Evolutionary conservation across 371 early-diverging fungal genomes (phyloP).

Genomic region (Rhizopus delemar): DNA sequence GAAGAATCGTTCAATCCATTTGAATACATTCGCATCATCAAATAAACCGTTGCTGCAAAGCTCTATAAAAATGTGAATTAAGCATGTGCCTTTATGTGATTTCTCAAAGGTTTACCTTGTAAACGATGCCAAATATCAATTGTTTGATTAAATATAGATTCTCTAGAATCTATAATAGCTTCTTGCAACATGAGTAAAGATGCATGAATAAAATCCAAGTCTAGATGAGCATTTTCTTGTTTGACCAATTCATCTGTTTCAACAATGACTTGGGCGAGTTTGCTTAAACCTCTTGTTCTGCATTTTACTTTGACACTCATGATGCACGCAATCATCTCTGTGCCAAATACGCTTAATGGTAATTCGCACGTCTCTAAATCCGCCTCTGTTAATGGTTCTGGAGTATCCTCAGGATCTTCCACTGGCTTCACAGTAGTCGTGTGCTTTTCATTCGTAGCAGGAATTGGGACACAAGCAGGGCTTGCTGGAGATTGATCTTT

Average conservation of each 20-base stretch:
- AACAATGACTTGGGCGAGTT: slow-evolving; percentile 10
- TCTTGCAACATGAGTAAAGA: slow-evolving; percentile 59
- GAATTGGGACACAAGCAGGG: slow-evolving; percentile 18
- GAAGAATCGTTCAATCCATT: slow-evolving; percentile 50
- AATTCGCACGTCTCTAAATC: slow-evolving; percentile 47
- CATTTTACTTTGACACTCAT: slow-evolving; percentile 56
- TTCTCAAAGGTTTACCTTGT: slow-evolving; percentile 30
- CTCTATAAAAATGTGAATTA: slow-evolving; percentile 25
- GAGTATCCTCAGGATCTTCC: slow-evolving; percentile 30
- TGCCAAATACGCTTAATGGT: slow-evolving; percentile 57
- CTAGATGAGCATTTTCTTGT: not conserved
- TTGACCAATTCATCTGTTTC: not conserved
- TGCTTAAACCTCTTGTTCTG: slow-evolving; percentile 52
- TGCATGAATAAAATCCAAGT: slow-evolving; percentile 53
- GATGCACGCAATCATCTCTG: slow-evolving; percentile 47
- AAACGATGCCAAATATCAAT: slow-evolving; percentile 57
- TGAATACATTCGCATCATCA: slow-evolving; percentile 2
- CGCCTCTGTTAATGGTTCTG: slow-evolving; percentile 54
- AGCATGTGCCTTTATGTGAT: not conserved
- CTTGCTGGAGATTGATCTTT: slow-evolving; percentile 5
- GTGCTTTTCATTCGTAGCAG: not conserved
- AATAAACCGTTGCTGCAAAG: slow-evolving; percentile 32
- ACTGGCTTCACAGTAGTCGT: slow-evolving; percentile 1
- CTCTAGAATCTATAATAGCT: slow-evolving; percentile 66
- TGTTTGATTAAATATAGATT: slow-evolving; percentile 53